Base-by-base conservation (phyloP, 2,329 filamentous ascomycete species). In the Cyphellophora attinorum region DNA sequence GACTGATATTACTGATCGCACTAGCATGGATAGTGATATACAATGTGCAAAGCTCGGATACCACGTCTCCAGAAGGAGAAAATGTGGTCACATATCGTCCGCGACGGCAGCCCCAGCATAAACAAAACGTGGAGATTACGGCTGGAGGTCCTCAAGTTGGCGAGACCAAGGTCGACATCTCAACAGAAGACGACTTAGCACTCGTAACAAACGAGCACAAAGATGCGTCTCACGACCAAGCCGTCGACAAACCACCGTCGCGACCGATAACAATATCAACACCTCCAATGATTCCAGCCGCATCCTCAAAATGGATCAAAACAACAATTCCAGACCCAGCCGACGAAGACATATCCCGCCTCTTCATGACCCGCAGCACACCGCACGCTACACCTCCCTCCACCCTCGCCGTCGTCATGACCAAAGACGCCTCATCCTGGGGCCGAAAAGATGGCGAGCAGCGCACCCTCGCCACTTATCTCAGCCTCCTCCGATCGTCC, bases 361-460 rank as follows among this genome's bases (percentile, higher is more conserved):
- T 25, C 21, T 8, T 25, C 21, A 8, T 25, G 8, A 8, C 21
- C 21, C 21, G 21, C 8, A n/a, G n/a, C n/a, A n/a, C n/a, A n/a
- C 21, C 21, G n/a, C 21, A 19, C 17, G 10, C 15, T 11, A 4
- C 12, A 12, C 12, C 12, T 11, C 29, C 29, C 12, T 17, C 33
- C 15, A n/a, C 38, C 10, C 19, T 38, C 5, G 37, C 30, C 28
- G 31, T 41, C 11, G 21, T 15, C 13, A 14, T 41, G 17, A 38
- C 38, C 19, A 13, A 34, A 12, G 27, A 38, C 27, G 6, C 15
- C 3, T 11, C 10, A 5, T 41, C 38, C 5, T 41, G 38, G 38
- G 37, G 33, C 12, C 34, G 25, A 6, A 29, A 35, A 5, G 10
- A 36, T 28, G 12, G 5, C 4, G 5, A 29, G 27, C 11, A 11